Evolutionary conservation across 768 basidiomycete genomes (phyloP).

Genomic region (Galerina sulciceps): DNA sequence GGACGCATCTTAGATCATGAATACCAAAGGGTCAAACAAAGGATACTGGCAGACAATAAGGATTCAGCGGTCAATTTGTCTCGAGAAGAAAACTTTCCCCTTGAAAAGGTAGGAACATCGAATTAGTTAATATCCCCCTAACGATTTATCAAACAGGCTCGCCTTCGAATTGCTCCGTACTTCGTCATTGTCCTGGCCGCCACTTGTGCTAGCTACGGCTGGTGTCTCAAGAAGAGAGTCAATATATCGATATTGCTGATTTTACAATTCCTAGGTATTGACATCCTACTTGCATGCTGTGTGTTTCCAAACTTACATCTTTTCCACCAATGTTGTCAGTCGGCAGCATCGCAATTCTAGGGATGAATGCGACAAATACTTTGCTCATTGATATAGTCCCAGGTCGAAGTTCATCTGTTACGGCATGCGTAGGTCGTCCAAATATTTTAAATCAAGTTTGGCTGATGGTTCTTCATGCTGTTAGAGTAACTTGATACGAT

Average conservation of each 20-base stretch:
- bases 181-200: constrained; percentile 42
- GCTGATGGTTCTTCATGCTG: neutral
- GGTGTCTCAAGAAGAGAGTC: constrained; percentile 57
- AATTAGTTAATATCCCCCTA: constrained; percentile 16
- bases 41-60: constrained; percentile 22
- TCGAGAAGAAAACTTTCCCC: constrained; percentile 50
- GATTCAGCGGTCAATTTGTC: constrained; percentile 17
- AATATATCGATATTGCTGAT: constrained; percentile 58
- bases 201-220: constrained; percentile 60
- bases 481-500: constrained; percentile 76
- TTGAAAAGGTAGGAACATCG: constrained; percentile 46
- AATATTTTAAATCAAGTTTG: neutral
- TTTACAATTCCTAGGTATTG: constrained; percentile 43
- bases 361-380: constrained; percentile 64
- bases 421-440: constrained; percentile 63
- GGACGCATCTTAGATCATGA: constrained; percentile 72
- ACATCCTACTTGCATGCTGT: neutral
- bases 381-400: constrained; percentile 71
- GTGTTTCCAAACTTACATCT: neutral
- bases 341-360: constrained; percentile 44
- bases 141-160: constrained; percentile 38
- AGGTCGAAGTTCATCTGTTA: constrained; percentile 64
- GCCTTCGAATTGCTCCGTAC: constrained; percentile 50
- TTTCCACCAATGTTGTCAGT: constrained; percentile 37
- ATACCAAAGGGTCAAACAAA: constrained; percentile 47